A percentile compares a stretch with the other conserved stretches of the same genome.
These are phyloP conservation scores for Aaosphaeria arxii DNA, from an alignment of 2,329 filamentous ascomycete genomes.

Conservation along the genomic window DNA sequence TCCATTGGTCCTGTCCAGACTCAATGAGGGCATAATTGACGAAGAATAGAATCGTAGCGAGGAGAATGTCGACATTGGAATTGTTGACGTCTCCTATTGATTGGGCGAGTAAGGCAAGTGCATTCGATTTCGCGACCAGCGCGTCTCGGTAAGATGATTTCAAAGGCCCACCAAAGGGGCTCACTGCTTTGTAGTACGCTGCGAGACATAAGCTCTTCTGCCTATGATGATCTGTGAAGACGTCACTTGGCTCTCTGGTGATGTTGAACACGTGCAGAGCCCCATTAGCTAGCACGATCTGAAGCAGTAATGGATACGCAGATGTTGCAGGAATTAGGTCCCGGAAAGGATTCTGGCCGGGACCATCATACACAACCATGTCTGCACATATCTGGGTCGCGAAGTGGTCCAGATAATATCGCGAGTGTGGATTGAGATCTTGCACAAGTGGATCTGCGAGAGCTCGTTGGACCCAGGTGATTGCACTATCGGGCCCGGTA, in stretches of 20 bases:
- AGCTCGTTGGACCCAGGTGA: conserved; percentile 33
- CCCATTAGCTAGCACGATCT: conserved; percentile 48
- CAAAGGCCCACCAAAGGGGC: conserved; percentile 35
- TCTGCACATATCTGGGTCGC: conserved; percentile 54
- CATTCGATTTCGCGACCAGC: conserved; percentile 48
- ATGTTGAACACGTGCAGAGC: conserved; percentile 48
- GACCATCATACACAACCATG: conserved; percentile 48
- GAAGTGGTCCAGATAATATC: conserved; percentile 48
- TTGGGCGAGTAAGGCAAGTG: conserved; percentile 42
- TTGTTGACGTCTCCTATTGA: conserved; percentile 24
- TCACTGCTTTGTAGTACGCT: conserved; percentile 35
- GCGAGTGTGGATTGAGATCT: conserved; percentile 47
- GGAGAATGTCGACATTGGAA: conserved; percentile 39
- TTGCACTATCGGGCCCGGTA: conserved; percentile 5
- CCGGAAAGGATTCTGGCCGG: conserved; percentile 47
- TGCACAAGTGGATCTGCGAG: conserved; percentile 57
- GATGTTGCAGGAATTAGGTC: conserved; percentile 47
- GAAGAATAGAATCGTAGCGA: conserved; percentile 49
- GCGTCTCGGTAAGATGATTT: conserved; percentile 33
- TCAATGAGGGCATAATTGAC: conserved; percentile 51
- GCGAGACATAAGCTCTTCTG: conserved; percentile 28
- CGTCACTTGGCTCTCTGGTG: conserved; percentile 29
- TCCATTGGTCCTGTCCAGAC: conserved; percentile 52
- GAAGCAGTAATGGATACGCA: conserved; percentile 44
- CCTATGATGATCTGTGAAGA: conserved; percentile 29